Evolutionary conservation across 495 filamentous ascomycete genomes (phyloP).

Genomic region (Tuber aestivum): DNA sequence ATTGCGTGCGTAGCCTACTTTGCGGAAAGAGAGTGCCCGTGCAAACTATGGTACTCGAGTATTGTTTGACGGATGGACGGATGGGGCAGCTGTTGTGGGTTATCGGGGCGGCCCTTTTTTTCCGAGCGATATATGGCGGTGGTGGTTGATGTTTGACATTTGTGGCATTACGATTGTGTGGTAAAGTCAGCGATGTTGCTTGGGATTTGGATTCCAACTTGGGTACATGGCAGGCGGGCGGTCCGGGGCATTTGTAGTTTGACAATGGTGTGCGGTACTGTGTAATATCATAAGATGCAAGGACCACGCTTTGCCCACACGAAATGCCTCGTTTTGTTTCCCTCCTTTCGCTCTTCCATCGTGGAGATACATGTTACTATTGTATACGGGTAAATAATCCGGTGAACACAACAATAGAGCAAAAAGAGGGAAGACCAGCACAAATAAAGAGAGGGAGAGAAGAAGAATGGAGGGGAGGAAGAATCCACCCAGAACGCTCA

Average conservation of each 20-base stretch:
- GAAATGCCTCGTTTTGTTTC: not conserved
- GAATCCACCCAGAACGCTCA: not conserved
- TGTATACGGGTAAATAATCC: not conserved
- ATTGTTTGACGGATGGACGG: not conserved
- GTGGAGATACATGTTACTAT: not conserved
- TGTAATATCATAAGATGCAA: not conserved
- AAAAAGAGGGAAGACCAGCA: not conserved
- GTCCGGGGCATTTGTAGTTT: not conserved
- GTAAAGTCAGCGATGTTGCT: not conserved
- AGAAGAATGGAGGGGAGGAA: not conserved
- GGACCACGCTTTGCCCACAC: not conserved
- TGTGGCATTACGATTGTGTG: not conserved
- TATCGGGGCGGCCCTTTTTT: not conserved
- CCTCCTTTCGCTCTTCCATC: not conserved
- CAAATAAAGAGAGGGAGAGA: not conserved
- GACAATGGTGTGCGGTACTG: not conserved
- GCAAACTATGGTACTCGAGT: not conserved
- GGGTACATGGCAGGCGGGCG: not conserved
- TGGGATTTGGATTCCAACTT: not conserved
- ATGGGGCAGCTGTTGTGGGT: not conserved
- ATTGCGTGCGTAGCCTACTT: not conserved
- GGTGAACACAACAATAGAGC: not conserved
- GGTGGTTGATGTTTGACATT: not conserved
- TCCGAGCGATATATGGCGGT: not conserved
- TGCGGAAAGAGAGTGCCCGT: not conserved